phyloP scores from a whole-genome alignment of 306 rosid genomes.

The Sesbania bispinosa region DNA sequence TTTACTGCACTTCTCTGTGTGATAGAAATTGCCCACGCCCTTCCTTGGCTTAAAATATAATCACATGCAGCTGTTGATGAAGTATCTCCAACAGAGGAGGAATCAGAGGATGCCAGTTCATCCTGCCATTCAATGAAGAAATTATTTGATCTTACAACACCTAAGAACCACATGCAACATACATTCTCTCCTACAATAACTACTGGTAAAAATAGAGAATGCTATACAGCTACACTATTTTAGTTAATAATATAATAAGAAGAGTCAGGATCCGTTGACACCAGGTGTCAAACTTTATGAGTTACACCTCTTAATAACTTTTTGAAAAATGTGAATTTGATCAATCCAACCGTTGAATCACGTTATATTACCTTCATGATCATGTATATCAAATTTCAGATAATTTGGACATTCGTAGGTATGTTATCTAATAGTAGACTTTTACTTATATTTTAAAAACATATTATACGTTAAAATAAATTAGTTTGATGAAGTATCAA shows the following conservation, averaged over 20 bases:
- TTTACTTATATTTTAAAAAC: too few relatives aligned
- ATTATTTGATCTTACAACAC: slow-evolving; percentile 16
- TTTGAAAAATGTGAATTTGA: too few relatives aligned
- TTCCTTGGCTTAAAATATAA: slow-evolving; percentile 61
- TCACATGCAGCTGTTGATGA: slow-evolving; percentile 32
- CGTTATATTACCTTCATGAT: too few relatives aligned
- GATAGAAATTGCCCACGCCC: slow-evolving; percentile 84
- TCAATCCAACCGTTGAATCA: too few relatives aligned
- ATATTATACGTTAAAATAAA: too few relatives aligned
- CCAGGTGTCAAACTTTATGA: too few relatives aligned
- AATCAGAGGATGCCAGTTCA: slow-evolving; percentile 42
- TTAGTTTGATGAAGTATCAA: too few relatives aligned
- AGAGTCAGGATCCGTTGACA: too few relatives aligned
- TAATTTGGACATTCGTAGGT: too few relatives aligned
- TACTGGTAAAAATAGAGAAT: not conserved
- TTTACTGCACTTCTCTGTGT: slow-evolving; percentile 56
- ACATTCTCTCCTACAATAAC: not conserved
- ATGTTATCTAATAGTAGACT: too few relatives aligned
- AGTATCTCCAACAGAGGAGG: slow-evolving; percentile 44
- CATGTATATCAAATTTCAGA: too few relatives aligned
- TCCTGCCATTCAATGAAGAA: slow-evolving; percentile 44
- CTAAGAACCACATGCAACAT: slow-evolving; percentile 24
- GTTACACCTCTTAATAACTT: too few relatives aligned
- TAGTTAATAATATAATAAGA: slow-evolving; percentile 10
- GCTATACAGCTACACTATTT: not conserved